These are phyloP conservation scores for Ramaria rubella DNA, from an alignment of 768 basidiomycete genomes.

Conservation along the genomic window DNA sequence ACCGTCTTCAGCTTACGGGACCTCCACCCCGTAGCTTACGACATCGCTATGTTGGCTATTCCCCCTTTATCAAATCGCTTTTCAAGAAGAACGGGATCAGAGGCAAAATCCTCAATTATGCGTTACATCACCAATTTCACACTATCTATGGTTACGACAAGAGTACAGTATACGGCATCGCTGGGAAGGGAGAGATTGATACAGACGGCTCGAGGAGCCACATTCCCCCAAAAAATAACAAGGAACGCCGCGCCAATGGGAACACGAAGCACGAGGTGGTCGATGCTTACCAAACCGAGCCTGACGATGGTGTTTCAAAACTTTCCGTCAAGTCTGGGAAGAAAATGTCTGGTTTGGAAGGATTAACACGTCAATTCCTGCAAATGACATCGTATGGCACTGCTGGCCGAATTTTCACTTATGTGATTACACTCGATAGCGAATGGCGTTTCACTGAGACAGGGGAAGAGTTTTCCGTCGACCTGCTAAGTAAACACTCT, in stretches of 20 bases:
- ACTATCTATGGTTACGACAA: slow-evolving; percentile 34
- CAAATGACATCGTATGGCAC: slow-evolving; percentile 36
- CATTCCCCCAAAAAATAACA: not conserved
- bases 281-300: not conserved
- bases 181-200: slow-evolving; percentile 17
- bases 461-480: slow-evolving; percentile 37
- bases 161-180: slow-evolving; percentile 30
- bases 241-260: not conserved
- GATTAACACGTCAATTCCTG: slow-evolving; percentile 32
- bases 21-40: slow-evolving; percentile 35
- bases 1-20: slow-evolving; percentile 37
- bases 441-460: slow-evolving; percentile 42
- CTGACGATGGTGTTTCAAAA: too few species aligned
- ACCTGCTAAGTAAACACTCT: slow-evolving; percentile 39
- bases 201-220: slow-evolving; percentile 1
- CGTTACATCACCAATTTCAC: slow-evolving; percentile 35
- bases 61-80: slow-evolving; percentile 36
- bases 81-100: slow-evolving; percentile 32
- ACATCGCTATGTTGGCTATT: slow-evolving; percentile 34
- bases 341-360: slow-evolving; percentile 2
- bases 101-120: slow-evolving; percentile 33
- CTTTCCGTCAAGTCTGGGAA: too few species aligned
- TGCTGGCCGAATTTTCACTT: slow-evolving; percentile 38
- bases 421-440: slow-evolving; percentile 39
- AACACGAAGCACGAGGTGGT: slow-evolving; percentile 8